Percentiles rank a stretch among this genome's conserved stretches.
phyloP scores from a whole-genome alignment of 2,329 filamentous ascomycete species.

The Hortaea werneckii region DNA sequence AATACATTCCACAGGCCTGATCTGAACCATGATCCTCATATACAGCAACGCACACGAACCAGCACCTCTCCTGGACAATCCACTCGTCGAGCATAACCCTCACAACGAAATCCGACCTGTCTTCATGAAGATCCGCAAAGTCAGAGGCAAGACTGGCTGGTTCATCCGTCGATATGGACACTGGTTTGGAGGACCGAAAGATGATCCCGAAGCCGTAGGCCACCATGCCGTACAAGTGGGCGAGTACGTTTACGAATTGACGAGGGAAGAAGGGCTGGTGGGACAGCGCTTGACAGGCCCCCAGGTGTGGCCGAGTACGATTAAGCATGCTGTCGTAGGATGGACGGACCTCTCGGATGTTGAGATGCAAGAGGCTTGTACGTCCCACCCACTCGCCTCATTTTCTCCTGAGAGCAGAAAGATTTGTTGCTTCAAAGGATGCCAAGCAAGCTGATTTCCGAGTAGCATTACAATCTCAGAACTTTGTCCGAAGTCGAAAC shows the following conservation, averaged over 20 bases:
- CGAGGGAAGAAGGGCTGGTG: not conserved
- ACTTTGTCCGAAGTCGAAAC: not conserved
- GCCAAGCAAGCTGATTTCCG: not conserved
- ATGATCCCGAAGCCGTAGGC: not conserved
- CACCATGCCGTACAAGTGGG: not conserved
- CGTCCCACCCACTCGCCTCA: too few relatives aligned
- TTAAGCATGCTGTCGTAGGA: not conserved
- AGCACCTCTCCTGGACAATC: not conserved
- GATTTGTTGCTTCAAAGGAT: too few relatives aligned
- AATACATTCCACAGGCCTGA: too few relatives aligned
- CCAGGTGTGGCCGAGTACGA: not conserved
- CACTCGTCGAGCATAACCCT: not conserved
- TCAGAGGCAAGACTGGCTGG: not conserved
- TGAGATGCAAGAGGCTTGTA: not conserved
- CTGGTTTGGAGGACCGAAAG: not conserved
- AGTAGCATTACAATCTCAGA: not conserved
- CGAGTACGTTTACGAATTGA: not conserved
- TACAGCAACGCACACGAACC: not conserved
- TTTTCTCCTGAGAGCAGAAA: too few relatives aligned
- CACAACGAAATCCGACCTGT: not conserved
- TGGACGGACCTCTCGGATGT: not conserved
- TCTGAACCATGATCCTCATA: too few relatives aligned
- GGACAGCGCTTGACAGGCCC: not conserved
- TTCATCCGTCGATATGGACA: not conserved
- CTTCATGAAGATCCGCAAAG: not conserved